Percentiles rank a stretch among this genome's conserved stretches.
Evolutionary conservation across 768 basidiomycete species (phyloP).

Genomic region (Termitomyces sp.): DNA sequence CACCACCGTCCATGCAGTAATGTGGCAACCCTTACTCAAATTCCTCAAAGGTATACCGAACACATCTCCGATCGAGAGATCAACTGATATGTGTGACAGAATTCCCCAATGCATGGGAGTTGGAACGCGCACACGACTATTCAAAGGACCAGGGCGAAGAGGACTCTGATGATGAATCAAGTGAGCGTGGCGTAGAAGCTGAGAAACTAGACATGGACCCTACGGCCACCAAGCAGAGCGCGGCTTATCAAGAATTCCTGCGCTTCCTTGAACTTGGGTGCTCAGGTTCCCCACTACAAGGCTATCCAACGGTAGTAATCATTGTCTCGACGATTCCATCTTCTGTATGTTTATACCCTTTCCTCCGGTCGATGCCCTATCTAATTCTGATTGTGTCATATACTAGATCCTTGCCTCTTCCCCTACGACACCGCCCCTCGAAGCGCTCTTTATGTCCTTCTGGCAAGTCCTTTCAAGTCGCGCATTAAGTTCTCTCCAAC

Average conservation of each 20-base stretch:
- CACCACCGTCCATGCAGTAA: constrained; percentile 52
- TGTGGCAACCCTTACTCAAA: constrained; percentile 68
- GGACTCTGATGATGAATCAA: constrained; percentile 28
- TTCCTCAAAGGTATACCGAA: constrained; percentile 61
- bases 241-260: constrained; percentile 68
- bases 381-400: not conserved
- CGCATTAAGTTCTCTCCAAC: constrained; percentile 54
- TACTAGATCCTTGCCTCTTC: constrained; percentile 26
- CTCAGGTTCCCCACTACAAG: constrained; percentile 69
- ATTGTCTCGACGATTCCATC: constrained; percentile 78
- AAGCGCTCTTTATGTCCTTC: constrained; percentile 64
- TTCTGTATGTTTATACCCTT: constrained; percentile 31
- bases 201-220: constrained; percentile 11
- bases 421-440: constrained; percentile 24
- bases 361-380: not conserved
- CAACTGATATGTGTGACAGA: constrained; percentile 31
- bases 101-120: constrained; percentile 60
- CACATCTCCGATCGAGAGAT: not conserved
- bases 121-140: constrained; percentile 32
- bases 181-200: constrained; percentile 28
- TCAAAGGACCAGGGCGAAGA: constrained; percentile 22
- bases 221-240: constrained; percentile 20
- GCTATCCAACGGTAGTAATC: constrained; percentile 79
- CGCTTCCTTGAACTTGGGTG: constrained; percentile 77
- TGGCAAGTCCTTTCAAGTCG: constrained; percentile 78